A percentile compares a stretch with the other conserved stretches of the same genome.
Conservation (phyloP, 495 filamentous ascomycete genomes). For the Bathelium albidoporum region DNA sequence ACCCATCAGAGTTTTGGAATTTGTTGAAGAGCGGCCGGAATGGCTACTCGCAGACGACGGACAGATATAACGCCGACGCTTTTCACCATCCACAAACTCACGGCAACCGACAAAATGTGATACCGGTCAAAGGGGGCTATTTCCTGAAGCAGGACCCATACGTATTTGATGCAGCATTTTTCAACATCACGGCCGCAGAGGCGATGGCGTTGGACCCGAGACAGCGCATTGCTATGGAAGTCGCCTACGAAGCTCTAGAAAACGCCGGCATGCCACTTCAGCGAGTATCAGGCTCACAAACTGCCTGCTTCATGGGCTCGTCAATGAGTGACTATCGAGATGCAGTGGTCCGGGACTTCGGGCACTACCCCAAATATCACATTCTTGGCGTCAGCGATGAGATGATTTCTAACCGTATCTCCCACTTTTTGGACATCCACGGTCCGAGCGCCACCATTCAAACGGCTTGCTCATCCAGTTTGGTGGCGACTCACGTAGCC, state of each 20-base stretch:
- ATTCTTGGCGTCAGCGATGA: conserved; percentile 12
- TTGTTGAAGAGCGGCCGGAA: too few species aligned
- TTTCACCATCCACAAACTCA: neutral
- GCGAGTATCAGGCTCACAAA: neutral
- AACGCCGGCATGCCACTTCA: conserved; percentile 15
- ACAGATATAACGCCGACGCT: neutral
- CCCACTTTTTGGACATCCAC: conserved; percentile 39
- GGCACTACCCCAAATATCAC: neutral
- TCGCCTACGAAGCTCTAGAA: conserved; percentile 8
- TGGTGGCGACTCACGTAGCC: conserved; percentile 4
- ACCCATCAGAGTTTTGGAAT: too few species aligned
- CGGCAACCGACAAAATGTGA: neutral
- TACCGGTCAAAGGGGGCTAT: neutral
- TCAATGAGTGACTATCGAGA: neutral
- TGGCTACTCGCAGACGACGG: too few species aligned
- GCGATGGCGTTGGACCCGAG: conserved; percentile 12
- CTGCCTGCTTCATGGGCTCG: neutral
- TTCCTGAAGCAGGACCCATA: conserved; percentile 7
- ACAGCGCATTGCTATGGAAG: conserved; percentile 6
- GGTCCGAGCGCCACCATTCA: conserved; percentile 41
- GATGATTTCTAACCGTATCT: conserved; percentile 42
- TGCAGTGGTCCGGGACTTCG: neutral
- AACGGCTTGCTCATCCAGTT: conserved; percentile 41
- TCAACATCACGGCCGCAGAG: conserved; percentile 7
- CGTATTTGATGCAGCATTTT: conserved; percentile 9